phyloP scores from a whole-genome alignment of 2,329 filamentous ascomycete genomes.

The Fusarium sp. region DNA sequence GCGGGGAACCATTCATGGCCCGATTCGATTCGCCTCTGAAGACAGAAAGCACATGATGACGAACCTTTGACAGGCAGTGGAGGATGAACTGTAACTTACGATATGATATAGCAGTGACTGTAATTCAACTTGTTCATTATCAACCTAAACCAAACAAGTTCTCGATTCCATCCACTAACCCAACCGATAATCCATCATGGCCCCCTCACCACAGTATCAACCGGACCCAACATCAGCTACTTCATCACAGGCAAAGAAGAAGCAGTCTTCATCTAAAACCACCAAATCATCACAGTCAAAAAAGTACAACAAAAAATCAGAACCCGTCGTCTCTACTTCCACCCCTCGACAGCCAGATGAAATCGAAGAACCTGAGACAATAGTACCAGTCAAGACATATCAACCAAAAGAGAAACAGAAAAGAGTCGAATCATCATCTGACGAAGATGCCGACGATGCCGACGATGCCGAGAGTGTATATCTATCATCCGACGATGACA shows the following conservation, averaged over 20 bases:
- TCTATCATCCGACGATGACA: constrained; percentile 32
- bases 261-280: constrained; percentile 1
- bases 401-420: constrained; percentile 13
- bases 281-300: constrained; percentile 4
- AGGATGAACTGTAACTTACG: not conserved
- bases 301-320: not conserved
- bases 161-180: not conserved
- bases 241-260: constrained; percentile 5
- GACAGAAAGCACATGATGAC: constrained; percentile 40
- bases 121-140: not conserved
- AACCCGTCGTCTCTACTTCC: not conserved
- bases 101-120: not conserved
- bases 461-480: constrained; percentile 37
- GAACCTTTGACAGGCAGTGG: constrained; percentile 17
- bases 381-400: constrained; percentile 3
- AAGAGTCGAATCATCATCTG: constrained; percentile 14
- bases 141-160: not conserved
- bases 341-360: constrained; percentile 28
- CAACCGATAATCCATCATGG: constrained; percentile 15
- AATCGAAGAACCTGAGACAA: constrained; percentile 30
- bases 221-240: constrained; percentile 8
- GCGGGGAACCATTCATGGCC: constrained; percentile 32
- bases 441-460: not conserved
- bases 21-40: constrained; percentile 37
- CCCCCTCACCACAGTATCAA: constrained; percentile 8